Evolutionary conservation across 495 filamentous ascomycete species (phyloP).

Genomic region (Astrothelium subdiscretum): DNA sequence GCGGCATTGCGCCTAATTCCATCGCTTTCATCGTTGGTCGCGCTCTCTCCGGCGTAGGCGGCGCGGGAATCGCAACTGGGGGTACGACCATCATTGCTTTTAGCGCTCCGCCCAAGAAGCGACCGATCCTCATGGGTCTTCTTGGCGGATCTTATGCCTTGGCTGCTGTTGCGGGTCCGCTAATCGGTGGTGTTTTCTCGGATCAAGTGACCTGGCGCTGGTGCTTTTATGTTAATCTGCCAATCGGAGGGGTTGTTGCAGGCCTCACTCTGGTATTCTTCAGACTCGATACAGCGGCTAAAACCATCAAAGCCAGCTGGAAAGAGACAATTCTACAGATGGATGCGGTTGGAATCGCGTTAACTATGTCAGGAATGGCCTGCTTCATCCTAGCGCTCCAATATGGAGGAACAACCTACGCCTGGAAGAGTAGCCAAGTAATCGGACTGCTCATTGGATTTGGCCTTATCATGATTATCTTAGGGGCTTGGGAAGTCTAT

Average conservation of each 20-base stretch:
- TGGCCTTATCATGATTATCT: constrained; percentile 25
- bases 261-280: constrained; percentile 34
- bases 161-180: constrained; percentile 34
- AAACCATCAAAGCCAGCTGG: constrained; percentile 15
- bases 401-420: constrained; percentile 17
- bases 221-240: constrained; percentile 47
- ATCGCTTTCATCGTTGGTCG: constrained; percentile 20
- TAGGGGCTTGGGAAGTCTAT: constrained; percentile 50
- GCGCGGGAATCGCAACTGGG: constrained; percentile 18
- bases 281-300: constrained; percentile 17
- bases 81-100: constrained; percentile 25
- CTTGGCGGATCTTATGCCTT: constrained; percentile 31
- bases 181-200: constrained; percentile 40
- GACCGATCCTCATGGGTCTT: constrained; percentile 31
- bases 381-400: constrained; percentile 20
- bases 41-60: constrained; percentile 18
- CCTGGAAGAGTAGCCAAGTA: constrained; percentile 27
- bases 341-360: constrained; percentile 15
- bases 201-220: too few species aligned
- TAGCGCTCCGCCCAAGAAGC: constrained; percentile 22
- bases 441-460: constrained; percentile 38
- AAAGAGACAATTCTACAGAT: constrained; percentile 22
- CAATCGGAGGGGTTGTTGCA: constrained; percentile 34
- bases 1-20: constrained; percentile 13
- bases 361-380: constrained; percentile 15